A percentile compares a stretch with the other conserved stretches of the same genome.
These are phyloP conservation scores for Protomyces inouyei DNA, from an alignment of 1,139 yeast species.

Conservation along the genomic window DNA sequence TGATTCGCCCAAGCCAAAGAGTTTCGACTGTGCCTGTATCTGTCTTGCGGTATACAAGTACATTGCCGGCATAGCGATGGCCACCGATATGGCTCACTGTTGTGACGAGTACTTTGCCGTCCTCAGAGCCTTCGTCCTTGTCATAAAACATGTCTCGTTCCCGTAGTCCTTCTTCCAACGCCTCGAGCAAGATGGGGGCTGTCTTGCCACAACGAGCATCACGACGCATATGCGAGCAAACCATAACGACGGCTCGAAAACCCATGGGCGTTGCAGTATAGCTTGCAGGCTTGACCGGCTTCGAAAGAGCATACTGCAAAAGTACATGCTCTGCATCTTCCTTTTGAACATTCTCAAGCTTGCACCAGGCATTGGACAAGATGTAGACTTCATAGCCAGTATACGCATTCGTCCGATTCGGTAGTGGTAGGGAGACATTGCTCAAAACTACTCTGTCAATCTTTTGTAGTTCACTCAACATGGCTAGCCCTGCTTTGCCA, in stretches of 20 bases:
- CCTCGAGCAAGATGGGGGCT: constrained; percentile 13
- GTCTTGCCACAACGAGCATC: constrained; percentile 25
- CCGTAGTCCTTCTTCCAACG: constrained; percentile 14
- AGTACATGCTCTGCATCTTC: constrained; percentile 1
- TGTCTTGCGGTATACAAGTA: constrained; percentile 9
- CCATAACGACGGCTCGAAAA: constrained; percentile 4
- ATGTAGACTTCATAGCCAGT: constrained; percentile 6
- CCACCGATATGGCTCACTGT: constrained; percentile 19
- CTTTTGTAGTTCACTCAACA: background rate
- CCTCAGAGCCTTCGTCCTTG: constrained; percentile 1
- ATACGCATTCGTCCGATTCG: background rate
- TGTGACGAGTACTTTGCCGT: constrained; percentile 8
- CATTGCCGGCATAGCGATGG: constrained; percentile 22
- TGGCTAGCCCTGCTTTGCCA: background rate
- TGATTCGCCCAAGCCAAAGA: constrained; percentile 24
- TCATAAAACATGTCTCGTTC: constrained; percentile 16
- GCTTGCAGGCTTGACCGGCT: background rate
- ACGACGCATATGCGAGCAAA: constrained; percentile 16
- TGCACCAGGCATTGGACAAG: background rate
- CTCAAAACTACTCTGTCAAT: constrained; percentile 9
- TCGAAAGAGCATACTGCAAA: background rate
- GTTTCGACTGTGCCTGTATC: constrained; percentile 4
- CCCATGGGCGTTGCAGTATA: background rate
- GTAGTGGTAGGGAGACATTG: constrained; percentile 2
- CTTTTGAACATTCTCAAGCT: constrained; percentile 1